These are phyloP conservation scores for Stereocaulon alpinum DNA, from an alignment of 495 filamentous ascomycete species.

Conservation along the genomic window DNA sequence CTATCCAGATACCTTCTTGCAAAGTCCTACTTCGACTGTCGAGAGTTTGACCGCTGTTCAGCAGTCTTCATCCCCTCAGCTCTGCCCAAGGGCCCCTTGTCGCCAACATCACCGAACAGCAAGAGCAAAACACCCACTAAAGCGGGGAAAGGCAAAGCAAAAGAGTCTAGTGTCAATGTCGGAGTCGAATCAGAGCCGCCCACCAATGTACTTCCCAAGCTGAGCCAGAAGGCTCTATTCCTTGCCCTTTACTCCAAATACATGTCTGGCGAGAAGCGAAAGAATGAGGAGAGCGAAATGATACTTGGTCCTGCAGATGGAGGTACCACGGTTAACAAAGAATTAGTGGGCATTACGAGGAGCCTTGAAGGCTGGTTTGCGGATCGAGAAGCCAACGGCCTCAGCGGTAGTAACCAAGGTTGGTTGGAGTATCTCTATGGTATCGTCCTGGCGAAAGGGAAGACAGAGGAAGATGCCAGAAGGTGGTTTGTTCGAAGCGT, in stretches of 20 bases:
- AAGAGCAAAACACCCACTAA: constrained; percentile 32
- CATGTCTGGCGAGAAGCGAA: constrained; percentile 88
- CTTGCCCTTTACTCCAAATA: constrained; percentile 86
- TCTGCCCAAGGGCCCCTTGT: constrained; percentile 50
- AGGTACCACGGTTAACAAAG: constrained; percentile 70
- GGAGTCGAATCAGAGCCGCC: constrained; percentile 26
- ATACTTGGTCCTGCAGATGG: constrained; percentile 87
- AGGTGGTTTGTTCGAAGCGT: constrained; percentile 77
- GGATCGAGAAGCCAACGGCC: constrained; percentile 46
- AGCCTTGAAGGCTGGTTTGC: constrained; percentile 68
- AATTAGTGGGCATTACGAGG: constrained; percentile 62
- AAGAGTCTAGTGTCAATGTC: constrained; percentile 22
- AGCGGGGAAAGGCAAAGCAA: constrained; percentile 48
- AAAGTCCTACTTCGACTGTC: constrained; percentile 91
- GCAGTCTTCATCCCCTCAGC: constrained; percentile 75
- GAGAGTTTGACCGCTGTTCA: constrained; percentile 89
- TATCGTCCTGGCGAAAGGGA: constrained; percentile 78
- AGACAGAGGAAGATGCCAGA: constrained; percentile 74
- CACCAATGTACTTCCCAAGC: constrained; percentile 37
- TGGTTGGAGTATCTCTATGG: constrained; percentile 97
- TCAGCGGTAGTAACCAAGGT: constrained; percentile 61
- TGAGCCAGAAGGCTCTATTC: constrained; percentile 90
- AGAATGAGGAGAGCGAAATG: constrained; percentile 95
- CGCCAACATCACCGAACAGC: constrained; percentile 36
- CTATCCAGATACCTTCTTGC: constrained; percentile 76